Percentiles rank a stretch among this genome's conserved stretches.
Conservation (phyloP, 192 early-diverging fungal species). For the Phlyctochytrium planicorne region DNA sequence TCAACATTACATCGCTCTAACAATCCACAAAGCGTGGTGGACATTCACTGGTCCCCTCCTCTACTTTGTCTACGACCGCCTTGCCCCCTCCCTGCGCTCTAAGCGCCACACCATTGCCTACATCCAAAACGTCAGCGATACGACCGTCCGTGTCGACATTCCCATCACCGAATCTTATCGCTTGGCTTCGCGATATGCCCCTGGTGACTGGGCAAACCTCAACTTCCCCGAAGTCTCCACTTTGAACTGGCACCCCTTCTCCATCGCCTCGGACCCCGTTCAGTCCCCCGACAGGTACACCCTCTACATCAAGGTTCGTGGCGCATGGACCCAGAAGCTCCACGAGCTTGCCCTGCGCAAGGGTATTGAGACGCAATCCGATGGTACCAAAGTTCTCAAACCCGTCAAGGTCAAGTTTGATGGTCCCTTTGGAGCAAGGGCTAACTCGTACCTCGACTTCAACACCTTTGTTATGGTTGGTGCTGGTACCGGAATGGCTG, state of each 20-base stretch:
- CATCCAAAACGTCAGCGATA: neutral
- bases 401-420: slow-evolving; percentile 8
- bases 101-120: neutral
- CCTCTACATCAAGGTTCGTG: slow-evolving; percentile 7
- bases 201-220: slow-evolving; percentile 25
- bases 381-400: neutral
- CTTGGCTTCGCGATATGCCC: slow-evolving; percentile 6
- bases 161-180: neutral
- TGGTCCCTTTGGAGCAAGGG: slow-evolving; percentile 17
- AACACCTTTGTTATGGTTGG: slow-evolving; percentile 1
- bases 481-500: slow-evolving; percentile 19
- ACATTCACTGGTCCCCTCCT: slow-evolving; percentile 6
- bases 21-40: neutral
- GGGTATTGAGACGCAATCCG: neutral
- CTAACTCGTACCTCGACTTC: slow-evolving; percentile 6
- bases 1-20: no score
- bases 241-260: slow-evolving; percentile 25
- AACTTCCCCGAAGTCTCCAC: slow-evolving; percentile 1
- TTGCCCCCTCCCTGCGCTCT: neutral
- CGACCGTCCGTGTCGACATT: slow-evolving; percentile 8
- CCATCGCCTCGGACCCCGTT: slow-evolving; percentile 13
- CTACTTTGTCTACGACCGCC: slow-evolving; percentile 24
- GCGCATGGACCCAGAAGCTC: slow-evolving; percentile 9
- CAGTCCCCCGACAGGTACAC: neutral
- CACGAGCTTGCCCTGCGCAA: neutral